Conservation (phyloP, 495 filamentous ascomycete species). For the Trichoderma reesei region DNA sequence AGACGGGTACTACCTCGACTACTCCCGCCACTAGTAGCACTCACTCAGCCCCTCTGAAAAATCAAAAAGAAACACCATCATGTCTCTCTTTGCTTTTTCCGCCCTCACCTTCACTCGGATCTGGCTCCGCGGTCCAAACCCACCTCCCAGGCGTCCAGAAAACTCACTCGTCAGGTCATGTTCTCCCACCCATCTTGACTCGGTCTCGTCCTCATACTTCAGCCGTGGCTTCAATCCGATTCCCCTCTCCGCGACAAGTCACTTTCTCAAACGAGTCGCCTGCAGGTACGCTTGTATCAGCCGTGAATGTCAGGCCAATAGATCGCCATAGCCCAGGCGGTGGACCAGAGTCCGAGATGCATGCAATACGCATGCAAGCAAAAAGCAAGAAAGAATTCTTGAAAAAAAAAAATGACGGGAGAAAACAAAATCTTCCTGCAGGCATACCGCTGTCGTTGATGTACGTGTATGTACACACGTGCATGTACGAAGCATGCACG, state of each 20-base stretch:
- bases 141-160: not conserved
- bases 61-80: not conserved
- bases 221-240: not conserved
- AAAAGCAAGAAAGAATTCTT: not conserved
- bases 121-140: not conserved
- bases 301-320: not conserved
- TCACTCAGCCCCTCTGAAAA: not conserved
- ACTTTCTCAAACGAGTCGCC: slow-evolving; percentile 1
- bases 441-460: not conserved
- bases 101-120: not conserved
- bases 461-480: no score
- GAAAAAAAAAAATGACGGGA: not conserved
- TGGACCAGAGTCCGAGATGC: not conserved
- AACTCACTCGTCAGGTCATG: not conserved
- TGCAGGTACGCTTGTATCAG: slow-evolving; percentile 8
- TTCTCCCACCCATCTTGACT: not conserved
- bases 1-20: not conserved
- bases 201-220: not conserved
- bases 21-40: not conserved
- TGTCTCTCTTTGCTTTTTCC: not conserved
- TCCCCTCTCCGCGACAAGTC: not conserved
- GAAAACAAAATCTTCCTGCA: not conserved
- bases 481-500: no score
- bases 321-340: not conserved
- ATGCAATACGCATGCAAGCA: not conserved